Evolutionary conservation across 2,329 filamentous ascomycete species (phyloP), one percentile per base, ranked within the genome.

Genomic region (Metarhizium robertsii): DNA sequence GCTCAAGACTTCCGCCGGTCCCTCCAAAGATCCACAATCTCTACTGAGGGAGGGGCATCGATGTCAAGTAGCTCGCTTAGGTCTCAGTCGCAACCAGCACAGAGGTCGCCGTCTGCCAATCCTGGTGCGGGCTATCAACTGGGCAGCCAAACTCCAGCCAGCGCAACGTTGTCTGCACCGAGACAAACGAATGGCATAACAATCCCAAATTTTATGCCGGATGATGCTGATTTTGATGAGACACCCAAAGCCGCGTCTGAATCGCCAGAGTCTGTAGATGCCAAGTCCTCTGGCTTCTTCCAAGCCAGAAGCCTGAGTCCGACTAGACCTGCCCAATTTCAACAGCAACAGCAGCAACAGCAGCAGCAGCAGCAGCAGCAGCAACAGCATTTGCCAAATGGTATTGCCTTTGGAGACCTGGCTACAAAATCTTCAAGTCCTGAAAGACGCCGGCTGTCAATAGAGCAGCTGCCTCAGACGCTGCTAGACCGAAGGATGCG

Each of bases 71-170:
- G 81, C 61, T 73, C 80, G n/a, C 66, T 84, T 58, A 76, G 83
- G 59, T 86, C 83, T 30, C 83, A 86, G 64, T 86, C 83, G n/a
- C 83, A 86, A 64, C 83, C 83, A 29, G 82, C 83, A 2, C 78
- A 80, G 38, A 73, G 80, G 34, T 70, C 73, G 60, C 62, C 68
- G 50, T 59, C 73, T 62, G 57, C 64, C 55, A 57, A 65, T 45
- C 55, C 62, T 16, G 53, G 60, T 1, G 53, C 61, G 11, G 61
- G 61, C 4, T 67, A 67, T 55, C 59, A 58, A 6, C 59, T 64
- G 20, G 64, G 63, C 11, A 63, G 61, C 53, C 70, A 72, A 61
- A 60, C 72, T 45, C 62, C 73, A 25, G 70, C 70, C 50, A 72
- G 71, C 13, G 61, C 71, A 2, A 59, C 70, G 0, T 65, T 64